phyloP scores from a whole-genome alignment of 208 protist species.

The Trypanosomatidae sp. region DNA sequence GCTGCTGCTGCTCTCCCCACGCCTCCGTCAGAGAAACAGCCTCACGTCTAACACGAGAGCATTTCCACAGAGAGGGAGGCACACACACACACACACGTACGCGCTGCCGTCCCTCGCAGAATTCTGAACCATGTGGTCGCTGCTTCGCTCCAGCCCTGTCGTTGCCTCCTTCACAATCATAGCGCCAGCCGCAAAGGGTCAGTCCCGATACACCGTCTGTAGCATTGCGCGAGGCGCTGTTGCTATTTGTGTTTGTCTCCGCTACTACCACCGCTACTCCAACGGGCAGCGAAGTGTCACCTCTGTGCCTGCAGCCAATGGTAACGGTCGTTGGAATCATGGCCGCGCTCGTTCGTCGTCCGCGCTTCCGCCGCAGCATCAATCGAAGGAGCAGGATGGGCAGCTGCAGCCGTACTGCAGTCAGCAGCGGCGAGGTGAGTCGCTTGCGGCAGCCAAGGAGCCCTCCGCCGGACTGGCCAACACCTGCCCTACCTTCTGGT shows the following conservation, averaged over 20 bases:
- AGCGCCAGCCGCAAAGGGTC: background rate
- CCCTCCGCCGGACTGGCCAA: background rate
- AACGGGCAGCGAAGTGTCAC: background rate
- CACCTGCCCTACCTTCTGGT: constrained; percentile 53
- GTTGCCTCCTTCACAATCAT: background rate
- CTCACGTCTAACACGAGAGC: background rate
- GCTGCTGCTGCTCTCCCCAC: background rate
- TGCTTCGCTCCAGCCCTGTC: background rate
- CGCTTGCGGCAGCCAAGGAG: background rate
- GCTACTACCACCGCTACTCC: background rate
- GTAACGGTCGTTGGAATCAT: background rate
- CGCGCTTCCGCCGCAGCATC: background rate
- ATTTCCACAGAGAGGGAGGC: background rate
- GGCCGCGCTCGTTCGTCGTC: no score
- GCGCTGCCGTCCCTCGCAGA: background rate
- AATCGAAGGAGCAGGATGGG: background rate
- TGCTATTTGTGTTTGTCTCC: background rate
- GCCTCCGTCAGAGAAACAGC: background rate
- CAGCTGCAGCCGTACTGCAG: background rate
- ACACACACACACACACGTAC: background rate
- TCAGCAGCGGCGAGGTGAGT: constrained; percentile 1
- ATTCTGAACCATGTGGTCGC: background rate
- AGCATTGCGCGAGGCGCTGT: background rate
- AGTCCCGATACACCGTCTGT: background rate
- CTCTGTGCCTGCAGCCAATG: background rate